Evolutionary conservation across 2,329 filamentous ascomycete species (phyloP).

Genomic region (Lachnellula cervina): DNA sequence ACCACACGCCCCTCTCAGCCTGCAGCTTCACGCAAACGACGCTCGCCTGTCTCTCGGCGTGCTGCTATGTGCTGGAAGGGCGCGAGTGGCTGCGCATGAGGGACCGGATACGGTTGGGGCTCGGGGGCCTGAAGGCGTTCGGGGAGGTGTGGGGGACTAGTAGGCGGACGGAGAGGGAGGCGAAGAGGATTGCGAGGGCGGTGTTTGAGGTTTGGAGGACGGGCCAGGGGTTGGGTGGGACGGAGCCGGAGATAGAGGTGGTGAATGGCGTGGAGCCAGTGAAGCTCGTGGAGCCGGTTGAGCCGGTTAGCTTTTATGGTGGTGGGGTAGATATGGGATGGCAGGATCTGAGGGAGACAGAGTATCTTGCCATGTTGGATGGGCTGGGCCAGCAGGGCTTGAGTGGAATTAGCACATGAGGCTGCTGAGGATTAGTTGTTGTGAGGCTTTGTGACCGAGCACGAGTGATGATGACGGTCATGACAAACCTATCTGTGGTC

Average conservation of each 20-base stretch:
- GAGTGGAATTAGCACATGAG: conserved; percentile 2
- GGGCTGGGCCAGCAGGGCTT: conserved; percentile 5
- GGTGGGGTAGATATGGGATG: not conserved
- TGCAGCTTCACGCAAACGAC: no score
- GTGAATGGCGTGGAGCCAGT: not conserved
- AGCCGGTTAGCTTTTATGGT: not conserved
- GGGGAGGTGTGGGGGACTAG: conserved; percentile 54
- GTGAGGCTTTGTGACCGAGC: not conserved
- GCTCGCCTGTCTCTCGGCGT: conserved; percentile 57
- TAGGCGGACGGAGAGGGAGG: conserved; percentile 47
- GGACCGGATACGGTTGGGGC: conserved; percentile 53
- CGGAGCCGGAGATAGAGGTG: conserved; percentile 4
- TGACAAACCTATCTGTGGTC: no score
- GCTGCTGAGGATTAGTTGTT: not conserved
- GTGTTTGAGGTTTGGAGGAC: conserved; percentile 10
- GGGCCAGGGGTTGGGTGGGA: not conserved
- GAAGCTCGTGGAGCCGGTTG: not conserved
- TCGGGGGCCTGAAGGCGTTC: conserved; percentile 53
- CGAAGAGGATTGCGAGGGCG: conserved; percentile 18
- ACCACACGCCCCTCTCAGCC: conserved; percentile 16
- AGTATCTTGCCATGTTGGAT: not conserved
- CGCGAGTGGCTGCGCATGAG: conserved; percentile 40
- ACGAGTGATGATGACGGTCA: not conserved
- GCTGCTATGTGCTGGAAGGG: conserved; percentile 43
- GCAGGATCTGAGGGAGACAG: not conserved